A percentile compares a stretch with the other conserved stretches of the same genome.
Evolutionary conservation across 2,329 filamentous ascomycete species (phyloP).

Genomic region (Tolypocladium endophyticum): DNA sequence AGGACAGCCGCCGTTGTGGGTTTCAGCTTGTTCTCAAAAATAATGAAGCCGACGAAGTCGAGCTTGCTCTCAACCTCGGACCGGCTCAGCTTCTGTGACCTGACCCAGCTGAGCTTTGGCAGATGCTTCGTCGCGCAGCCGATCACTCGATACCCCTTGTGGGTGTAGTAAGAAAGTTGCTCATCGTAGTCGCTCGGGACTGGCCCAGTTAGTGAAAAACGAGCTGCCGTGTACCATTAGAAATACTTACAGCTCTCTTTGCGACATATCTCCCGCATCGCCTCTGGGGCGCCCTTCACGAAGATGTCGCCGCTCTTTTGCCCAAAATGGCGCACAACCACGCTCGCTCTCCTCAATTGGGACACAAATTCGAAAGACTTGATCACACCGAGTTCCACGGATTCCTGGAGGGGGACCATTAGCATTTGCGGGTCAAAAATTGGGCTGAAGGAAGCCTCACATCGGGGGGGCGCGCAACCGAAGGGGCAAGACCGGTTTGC

Average conservation of each 20-base stretch:
- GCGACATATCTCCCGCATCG: conserved; percentile 86
- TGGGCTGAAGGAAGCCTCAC: conserved; percentile 11
- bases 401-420: conserved; percentile 23
- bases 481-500: conserved; percentile 67
- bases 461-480: conserved; percentile 72
- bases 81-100: conserved; percentile 87
- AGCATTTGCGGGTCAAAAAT: conserved; percentile 8
- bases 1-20: conserved; percentile 73
- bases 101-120: conserved; percentile 82
- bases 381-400: conserved; percentile 79
- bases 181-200: conserved; percentile 87
- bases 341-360: conserved; percentile 82
- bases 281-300: conserved; percentile 94
- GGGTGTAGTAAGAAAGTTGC: conserved; percentile 80
- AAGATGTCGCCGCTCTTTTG: conserved; percentile 77
- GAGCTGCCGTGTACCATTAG: not conserved
- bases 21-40: conserved; percentile 98
- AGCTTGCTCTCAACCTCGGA: conserved; percentile 73
- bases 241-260: conserved; percentile 60
- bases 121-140: conserved; percentile 87
- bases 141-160: conserved; percentile 92
- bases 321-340: conserved; percentile 82
- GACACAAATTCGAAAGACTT: conserved; percentile 93
- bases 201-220: conserved; percentile 14
- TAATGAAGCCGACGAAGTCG: conserved; percentile 89